Evolutionary conservation across 371 early-diverging fungal genomes (phyloP), one percentile per base, ranked within the genome.

Genomic region (Mucor sp.): DNA sequence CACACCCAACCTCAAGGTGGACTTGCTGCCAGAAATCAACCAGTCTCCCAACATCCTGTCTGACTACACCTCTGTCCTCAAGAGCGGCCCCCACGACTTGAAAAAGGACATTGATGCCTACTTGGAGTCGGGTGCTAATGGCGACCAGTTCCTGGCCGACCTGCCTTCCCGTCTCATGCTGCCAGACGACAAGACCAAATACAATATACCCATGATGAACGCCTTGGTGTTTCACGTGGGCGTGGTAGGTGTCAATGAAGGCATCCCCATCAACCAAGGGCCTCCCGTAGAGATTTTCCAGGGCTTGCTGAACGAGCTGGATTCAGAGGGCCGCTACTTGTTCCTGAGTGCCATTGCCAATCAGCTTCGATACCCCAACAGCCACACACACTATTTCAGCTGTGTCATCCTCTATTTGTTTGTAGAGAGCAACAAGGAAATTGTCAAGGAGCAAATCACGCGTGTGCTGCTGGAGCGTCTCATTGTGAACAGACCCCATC

Each of bases 341-440:
- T 87, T 98, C 70, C 74, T 98, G 67, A 93, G 89, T 68, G 94
- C 96, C 6, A 93, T 98, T 67, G 96, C 96, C 59, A 97, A 97
- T 80, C 99, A 98, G 72, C 85, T 99, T 69, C 92, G 99, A 72
- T 98, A 94, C 84, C 98, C 99, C 32, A 97, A 97, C 77, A 92
- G 91, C 60, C 99, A 99, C 77, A 98, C 98, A 39, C 93, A 94
- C 74, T 96, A 94, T 74, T 96, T 96, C 71, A 94, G 93, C 74
- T 88, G 89, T 67, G 87, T 90, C n/a, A 81, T 97, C 32, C 83
- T 97, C 41, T 90, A 91, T 72, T 84, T 97, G 63, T 97, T 96
- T 80, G 88, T 90, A 6, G 95, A 95, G 69, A 88, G 91, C n/a
- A 86, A 71, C 27, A 82, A 91, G 69, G 96, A 96, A 73, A 79